Evolutionary conservation across 352 stramenopile species (phyloP).

Genomic region (Pythium sp.): DNA sequence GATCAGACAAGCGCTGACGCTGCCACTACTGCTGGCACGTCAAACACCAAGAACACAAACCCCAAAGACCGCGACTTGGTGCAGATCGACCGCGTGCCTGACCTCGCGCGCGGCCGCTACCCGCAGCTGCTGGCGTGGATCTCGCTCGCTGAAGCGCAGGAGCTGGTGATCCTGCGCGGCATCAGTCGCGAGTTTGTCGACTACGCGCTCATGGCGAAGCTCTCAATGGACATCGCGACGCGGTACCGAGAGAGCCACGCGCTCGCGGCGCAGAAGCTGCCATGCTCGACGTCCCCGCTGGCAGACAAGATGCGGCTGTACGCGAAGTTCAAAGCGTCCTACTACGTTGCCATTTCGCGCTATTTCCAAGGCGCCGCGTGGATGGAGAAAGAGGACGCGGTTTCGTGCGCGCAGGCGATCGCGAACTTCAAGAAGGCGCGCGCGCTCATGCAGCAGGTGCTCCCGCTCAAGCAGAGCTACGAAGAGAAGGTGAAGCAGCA

Average conservation of each 20-base stretch:
- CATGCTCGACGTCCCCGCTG: conserved; percentile 33
- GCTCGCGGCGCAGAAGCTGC: conserved; percentile 29
- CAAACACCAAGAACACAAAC: not conserved
- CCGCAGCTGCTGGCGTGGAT: conserved; percentile 55
- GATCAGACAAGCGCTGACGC: conserved; percentile 2
- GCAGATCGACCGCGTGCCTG: conserved; percentile 44
- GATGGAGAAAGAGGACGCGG: conserved; percentile 52
- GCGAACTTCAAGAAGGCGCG: conserved; percentile 56
- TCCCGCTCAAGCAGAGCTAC: conserved; percentile 33
- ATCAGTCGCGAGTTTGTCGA: conserved; percentile 60
- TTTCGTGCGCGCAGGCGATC: conserved; percentile 50
- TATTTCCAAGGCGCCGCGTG: conserved; percentile 65
- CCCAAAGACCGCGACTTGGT: conserved; percentile 24
- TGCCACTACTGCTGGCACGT: not conserved
- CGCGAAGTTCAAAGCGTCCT: conserved; percentile 53
- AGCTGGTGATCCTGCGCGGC: conserved; percentile 61
- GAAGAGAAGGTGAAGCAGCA: conserved; percentile 32
- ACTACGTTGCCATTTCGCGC: conserved; percentile 52
- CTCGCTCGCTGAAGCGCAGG: conserved; percentile 57
- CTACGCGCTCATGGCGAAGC: conserved; percentile 63
- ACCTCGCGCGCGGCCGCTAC: conserved; percentile 49
- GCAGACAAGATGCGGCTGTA: conserved; percentile 44
- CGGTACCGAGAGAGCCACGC: conserved; percentile 45
- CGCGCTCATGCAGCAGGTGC: conserved; percentile 30
- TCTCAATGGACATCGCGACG: conserved; percentile 51